These are phyloP conservation scores for Fusarium sp. DNA, from an alignment of 2,329 filamentous ascomycete genomes.

Conservation along the genomic window DNA sequence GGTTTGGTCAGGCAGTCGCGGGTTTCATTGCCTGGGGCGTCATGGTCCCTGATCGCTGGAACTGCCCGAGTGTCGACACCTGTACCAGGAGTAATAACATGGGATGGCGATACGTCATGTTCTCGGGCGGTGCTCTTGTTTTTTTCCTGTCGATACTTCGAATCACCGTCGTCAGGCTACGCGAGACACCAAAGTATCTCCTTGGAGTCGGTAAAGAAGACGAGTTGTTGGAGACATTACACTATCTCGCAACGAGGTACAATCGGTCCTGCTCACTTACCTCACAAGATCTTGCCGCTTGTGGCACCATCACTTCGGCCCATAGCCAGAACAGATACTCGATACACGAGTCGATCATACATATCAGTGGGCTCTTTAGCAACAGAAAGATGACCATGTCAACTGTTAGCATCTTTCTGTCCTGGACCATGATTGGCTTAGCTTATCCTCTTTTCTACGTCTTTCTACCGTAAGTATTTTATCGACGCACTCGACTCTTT, in stretches of 20 bases:
- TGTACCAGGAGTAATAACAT: conserved; percentile 7
- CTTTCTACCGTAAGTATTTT: conserved; percentile 68
- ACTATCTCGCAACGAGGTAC: conserved; percentile 11
- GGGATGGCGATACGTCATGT: conserved; percentile 27
- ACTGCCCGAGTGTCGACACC: not conserved
- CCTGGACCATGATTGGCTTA: conserved; percentile 68
- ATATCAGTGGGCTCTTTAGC: conserved; percentile 13
- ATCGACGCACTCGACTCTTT: not conserved
- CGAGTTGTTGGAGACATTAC: conserved; percentile 10
- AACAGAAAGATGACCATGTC: conserved; percentile 20
- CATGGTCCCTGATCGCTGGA: conserved; percentile 7
- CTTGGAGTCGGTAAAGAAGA: conserved; percentile 6
- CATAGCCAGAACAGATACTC: conserved; percentile 51
- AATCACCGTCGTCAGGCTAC: conserved; percentile 6
- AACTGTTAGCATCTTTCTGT: conserved; percentile 20
- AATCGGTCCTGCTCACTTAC: conserved; percentile 15
- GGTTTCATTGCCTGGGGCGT: conserved; percentile 24
- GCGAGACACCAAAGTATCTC: conserved; percentile 21
- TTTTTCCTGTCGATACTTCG: conserved; percentile 19
- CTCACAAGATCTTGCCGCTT: conserved; percentile 1
- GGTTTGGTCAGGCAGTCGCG: conserved; percentile 11
- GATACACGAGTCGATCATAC: conserved; percentile 40
- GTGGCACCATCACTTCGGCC: conserved; percentile 37
- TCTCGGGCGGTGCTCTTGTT: conserved; percentile 20
- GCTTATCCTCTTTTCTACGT: conserved; percentile 82